These are phyloP conservation scores for Inonotus hispidus DNA, from an alignment of 1,284 basidiomycete genomes.

Conservation along the genomic window DNA sequence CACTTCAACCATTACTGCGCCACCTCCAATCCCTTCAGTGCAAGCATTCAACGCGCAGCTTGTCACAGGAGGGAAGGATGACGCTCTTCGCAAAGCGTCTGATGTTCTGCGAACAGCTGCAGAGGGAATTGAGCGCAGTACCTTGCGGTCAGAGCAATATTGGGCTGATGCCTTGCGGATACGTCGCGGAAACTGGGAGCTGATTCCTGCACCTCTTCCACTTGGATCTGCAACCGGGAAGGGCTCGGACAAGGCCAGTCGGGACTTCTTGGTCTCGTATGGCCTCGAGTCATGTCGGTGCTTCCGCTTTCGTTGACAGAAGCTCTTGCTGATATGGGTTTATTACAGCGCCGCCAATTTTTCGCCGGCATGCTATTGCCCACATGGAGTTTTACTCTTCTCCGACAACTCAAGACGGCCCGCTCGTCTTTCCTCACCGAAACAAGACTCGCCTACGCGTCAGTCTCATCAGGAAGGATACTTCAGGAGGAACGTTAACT, in stretches of 20 bases:
- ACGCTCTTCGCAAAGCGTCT: slow-evolving; percentile 65
- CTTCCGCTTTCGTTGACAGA: slow-evolving; percentile 17
- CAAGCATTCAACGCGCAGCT: slow-evolving; percentile 72
- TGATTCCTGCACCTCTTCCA: slow-evolving; percentile 71
- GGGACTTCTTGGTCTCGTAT: slow-evolving; percentile 72
- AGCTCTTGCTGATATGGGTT: slow-evolving; percentile 15
- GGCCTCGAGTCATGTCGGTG: slow-evolving; percentile 71
- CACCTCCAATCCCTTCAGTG: slow-evolving; percentile 57
- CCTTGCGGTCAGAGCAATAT: slow-evolving; percentile 59
- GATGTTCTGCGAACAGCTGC: slow-evolving; percentile 64
- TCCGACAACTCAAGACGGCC: slow-evolving; percentile 28
- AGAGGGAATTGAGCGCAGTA: slow-evolving; percentile 57
- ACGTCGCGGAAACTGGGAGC: slow-evolving; percentile 66
- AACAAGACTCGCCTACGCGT: slow-evolving; percentile 55
- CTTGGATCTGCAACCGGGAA: slow-evolving; percentile 61
- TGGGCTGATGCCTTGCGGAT: slow-evolving; percentile 76
- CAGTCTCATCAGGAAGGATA: slow-evolving; percentile 38
- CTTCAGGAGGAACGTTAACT: slow-evolving; percentile 29
- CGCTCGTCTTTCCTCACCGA: slow-evolving; percentile 58
- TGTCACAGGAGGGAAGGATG: slow-evolving; percentile 70
- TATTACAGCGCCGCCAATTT: slow-evolving; percentile 49
- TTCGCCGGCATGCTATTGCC: slow-evolving; percentile 63
- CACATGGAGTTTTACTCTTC: slow-evolving; percentile 49
- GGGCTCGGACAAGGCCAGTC: slow-evolving; percentile 69
- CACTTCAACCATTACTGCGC: slow-evolving; percentile 60